These are phyloP conservation scores for Diaporthe longicolla DNA, from an alignment of 2,329 filamentous ascomycete species.

Conservation along the genomic window DNA sequence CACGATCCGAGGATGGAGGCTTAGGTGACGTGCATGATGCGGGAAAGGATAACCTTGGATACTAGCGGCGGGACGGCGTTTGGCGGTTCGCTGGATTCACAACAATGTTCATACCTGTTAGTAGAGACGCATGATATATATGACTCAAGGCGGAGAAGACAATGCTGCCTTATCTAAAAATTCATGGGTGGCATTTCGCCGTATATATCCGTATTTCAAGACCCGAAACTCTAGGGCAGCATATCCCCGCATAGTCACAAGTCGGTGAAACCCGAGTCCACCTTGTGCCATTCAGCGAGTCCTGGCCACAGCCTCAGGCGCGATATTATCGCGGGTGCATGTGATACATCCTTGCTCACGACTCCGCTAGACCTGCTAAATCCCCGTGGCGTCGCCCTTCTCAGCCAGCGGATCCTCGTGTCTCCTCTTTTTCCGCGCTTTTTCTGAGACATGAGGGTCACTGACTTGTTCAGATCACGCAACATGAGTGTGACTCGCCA, in stretches of 20 bases:
- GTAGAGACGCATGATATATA: neutral
- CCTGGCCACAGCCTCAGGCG: neutral
- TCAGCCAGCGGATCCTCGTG: constrained; percentile 9
- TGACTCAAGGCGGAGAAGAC: neutral
- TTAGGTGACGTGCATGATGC: constrained; percentile 13
- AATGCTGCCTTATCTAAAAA: constrained; percentile 9
- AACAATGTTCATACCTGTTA: constrained; percentile 11
- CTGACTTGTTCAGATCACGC: neutral
- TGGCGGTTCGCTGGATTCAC: neutral
- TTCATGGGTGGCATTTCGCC: neutral
- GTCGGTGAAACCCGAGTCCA: constrained; percentile 1
- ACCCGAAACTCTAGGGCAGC: neutral
- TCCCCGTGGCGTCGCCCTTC: constrained; percentile 9
- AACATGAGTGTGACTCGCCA: neutral
- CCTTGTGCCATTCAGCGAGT: too few species aligned
- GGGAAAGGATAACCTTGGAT: neutral
- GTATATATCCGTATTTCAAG: neutral
- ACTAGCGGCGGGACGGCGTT: constrained; percentile 15
- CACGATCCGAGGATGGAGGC: constrained; percentile 52
- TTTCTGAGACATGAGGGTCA: constrained; percentile 8
- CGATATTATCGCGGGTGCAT: constrained; percentile 28
- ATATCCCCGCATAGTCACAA: constrained; percentile 4
- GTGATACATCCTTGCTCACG: constrained; percentile 20
- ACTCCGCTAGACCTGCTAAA: neutral
- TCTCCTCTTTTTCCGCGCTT: neutral